These are phyloP conservation scores for Calonectria pauciramosa DNA, from an alignment of 2,329 filamentous ascomycete species.

Conservation along the genomic window DNA sequence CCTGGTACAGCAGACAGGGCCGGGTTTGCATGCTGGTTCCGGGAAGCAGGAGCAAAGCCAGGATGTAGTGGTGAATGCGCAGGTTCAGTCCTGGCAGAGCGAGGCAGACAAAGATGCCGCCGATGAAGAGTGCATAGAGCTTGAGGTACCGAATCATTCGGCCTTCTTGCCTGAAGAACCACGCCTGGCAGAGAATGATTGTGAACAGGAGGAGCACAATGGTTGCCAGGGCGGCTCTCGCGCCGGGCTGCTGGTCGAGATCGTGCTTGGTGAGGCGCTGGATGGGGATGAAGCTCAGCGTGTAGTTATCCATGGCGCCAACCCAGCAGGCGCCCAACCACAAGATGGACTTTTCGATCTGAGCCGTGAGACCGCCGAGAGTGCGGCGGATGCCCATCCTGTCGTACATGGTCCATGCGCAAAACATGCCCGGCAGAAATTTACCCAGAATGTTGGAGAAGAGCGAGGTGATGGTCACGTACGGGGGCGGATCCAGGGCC, in stretches of 20 bases:
- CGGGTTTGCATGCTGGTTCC: conserved; percentile 92
- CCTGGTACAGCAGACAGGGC: conserved; percentile 88
- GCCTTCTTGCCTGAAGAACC: conserved; percentile 88
- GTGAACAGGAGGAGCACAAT: conserved; percentile 79
- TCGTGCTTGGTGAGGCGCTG: conserved; percentile 92
- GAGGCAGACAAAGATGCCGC: conserved; percentile 78
- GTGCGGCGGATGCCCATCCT: conserved; percentile 83
- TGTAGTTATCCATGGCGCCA: conserved; percentile 93
- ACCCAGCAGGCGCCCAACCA: conserved; percentile 95
- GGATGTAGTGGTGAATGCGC: conserved; percentile 94
- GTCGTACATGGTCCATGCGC: conserved; percentile 88
- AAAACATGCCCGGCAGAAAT: conserved; percentile 89
- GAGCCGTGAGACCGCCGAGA: conserved; percentile 80
- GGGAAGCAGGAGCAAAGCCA: conserved; percentile 87
- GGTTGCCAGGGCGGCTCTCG: conserved; percentile 83
- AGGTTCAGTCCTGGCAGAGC: conserved; percentile 82
- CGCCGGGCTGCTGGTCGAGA: conserved; percentile 89
- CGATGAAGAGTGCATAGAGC: conserved; percentile 79
- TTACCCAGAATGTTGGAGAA: conserved; percentile 84
- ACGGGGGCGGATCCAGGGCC: conserved; percentile 86
- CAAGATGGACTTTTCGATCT: conserved; percentile 89
- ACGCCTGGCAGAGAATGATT: conserved; percentile 83
- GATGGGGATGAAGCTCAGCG: conserved; percentile 93
- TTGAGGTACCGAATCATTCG: conserved; percentile 82
- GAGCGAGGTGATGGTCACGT: conserved; percentile 76